Evolutionary conservation across 441 rosid genomes (phyloP).

Genomic region (Eutrema salsugineum): DNA sequence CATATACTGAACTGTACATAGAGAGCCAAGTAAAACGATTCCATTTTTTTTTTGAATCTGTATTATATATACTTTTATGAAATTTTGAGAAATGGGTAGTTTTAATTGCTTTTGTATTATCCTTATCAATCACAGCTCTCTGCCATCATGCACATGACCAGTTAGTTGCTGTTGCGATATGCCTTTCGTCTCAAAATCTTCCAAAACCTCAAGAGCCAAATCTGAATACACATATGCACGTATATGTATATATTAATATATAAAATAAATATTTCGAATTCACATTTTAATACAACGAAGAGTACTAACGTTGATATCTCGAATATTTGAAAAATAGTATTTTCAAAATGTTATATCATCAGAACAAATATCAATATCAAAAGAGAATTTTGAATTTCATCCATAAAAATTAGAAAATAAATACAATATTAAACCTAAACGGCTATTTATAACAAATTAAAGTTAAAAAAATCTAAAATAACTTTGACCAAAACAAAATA

Average conservation of each 20-base stretch:
- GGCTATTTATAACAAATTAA: too few relatives aligned
- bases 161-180: not conserved
- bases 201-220: not conserved
- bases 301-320: too few relatives aligned
- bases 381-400: too few relatives aligned
- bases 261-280: not conserved
- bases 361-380: too few relatives aligned
- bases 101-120: not conserved
- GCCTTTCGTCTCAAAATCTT: not conserved
- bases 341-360: too few relatives aligned
- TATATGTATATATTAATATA: not conserved
- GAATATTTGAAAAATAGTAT: too few relatives aligned
- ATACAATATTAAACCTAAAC: too few relatives aligned
- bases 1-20: not conserved
- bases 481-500: too few relatives aligned
- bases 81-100: not conserved
- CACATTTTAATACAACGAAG: not conserved
- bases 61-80: not conserved
- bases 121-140: not conserved
- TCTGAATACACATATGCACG: not conserved
- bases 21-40: not conserved
- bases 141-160: conserved; percentile 20
- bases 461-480: too few relatives aligned
- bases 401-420: too few relatives aligned
- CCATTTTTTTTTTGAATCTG: too few relatives aligned